Evolutionary conservation across 306 rosid genomes (phyloP).

Genomic region (Fagus crenata): DNA sequence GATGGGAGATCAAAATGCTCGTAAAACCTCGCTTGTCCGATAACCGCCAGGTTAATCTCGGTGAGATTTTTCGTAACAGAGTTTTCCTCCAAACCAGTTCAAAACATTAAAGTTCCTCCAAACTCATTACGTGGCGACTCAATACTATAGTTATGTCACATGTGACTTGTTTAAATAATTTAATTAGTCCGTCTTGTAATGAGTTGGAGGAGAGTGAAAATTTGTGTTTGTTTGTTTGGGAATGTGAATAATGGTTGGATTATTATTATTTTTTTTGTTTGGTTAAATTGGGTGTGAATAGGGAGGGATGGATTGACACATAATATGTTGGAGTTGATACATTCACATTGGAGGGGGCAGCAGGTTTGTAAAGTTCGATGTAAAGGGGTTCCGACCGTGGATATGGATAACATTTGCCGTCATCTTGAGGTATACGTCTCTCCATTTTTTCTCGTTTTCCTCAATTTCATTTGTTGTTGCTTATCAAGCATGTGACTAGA

Average conservation of each 20-base stretch:
- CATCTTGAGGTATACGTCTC: slow-evolving; percentile 67
- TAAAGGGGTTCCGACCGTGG: slow-evolving; percentile 95
- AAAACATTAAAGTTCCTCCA: too few species aligned
- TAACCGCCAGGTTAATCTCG: slow-evolving; percentile 92
- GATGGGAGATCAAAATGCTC: slow-evolving; percentile 75
- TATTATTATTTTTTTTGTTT: not conserved
- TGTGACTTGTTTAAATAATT: too few species aligned
- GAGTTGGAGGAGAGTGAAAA: slow-evolving; percentile 4
- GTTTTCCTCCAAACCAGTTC: too few species aligned
- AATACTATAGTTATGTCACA: too few species aligned
- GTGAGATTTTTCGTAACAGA: slow-evolving; percentile 36
- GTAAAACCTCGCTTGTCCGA: slow-evolving; percentile 54
- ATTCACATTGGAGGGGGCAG: slow-evolving; percentile 83
- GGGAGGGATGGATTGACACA: slow-evolving; percentile 97
- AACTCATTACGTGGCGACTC: too few species aligned
- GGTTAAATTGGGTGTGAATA: slow-evolving; percentile 40
- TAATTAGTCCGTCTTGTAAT: not conserved
- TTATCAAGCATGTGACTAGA: not conserved
- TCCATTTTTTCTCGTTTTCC: not conserved
- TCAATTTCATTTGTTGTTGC: not conserved
- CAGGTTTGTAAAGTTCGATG: slow-evolving; percentile 84
- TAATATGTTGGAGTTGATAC: slow-evolving; percentile 94
- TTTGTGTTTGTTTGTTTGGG: slow-evolving; percentile 14
- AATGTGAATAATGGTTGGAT: too few species aligned
- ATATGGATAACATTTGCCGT: slow-evolving; percentile 80